Conservation (phyloP, 2,329 filamentous ascomycete species). For the Fusarium sp. region DNA sequence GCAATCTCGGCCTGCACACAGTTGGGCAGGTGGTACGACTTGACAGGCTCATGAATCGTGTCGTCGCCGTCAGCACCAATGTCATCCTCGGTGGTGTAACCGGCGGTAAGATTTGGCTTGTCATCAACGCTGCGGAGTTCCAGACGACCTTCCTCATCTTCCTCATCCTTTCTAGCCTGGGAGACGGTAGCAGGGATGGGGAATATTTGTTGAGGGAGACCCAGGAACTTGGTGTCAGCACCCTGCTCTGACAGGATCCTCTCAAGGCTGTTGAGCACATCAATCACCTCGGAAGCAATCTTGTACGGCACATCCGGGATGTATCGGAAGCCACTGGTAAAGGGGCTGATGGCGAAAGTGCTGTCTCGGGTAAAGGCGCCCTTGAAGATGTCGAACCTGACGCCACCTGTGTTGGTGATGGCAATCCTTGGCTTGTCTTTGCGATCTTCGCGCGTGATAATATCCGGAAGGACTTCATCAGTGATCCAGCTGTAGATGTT, state of each 20-base stretch:
- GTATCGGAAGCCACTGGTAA: constrained; percentile 81
- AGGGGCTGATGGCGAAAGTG: constrained; percentile 88
- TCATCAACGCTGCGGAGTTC: constrained; percentile 48
- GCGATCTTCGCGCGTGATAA: constrained; percentile 69
- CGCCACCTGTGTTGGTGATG: constrained; percentile 88
- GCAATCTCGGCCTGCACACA: constrained; percentile 78
- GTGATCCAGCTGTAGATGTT: constrained; percentile 89
- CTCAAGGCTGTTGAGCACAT: constrained; percentile 66
- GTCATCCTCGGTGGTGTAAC: constrained; percentile 93
- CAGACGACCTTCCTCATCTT: constrained; percentile 43
- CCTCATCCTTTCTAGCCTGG: constrained; percentile 23
- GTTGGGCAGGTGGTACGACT: constrained; percentile 84
- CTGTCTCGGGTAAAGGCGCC: constrained; percentile 90
- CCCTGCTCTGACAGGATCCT: constrained; percentile 57
- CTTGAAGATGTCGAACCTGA: constrained; percentile 96
- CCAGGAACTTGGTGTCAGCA: constrained; percentile 60
- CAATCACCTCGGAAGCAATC: constrained; percentile 76
- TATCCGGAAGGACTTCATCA: constrained; percentile 77
- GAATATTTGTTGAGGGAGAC: constrained; percentile 60
- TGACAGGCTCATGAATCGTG: constrained; percentile 81
- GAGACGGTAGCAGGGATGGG: constrained; percentile 26
- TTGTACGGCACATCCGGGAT: constrained; percentile 85
- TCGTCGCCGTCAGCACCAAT: constrained; percentile 88
- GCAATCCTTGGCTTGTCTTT: constrained; percentile 74
- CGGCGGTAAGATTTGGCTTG: constrained; percentile 65